Evolutionary conservation across 371 early-diverging fungal species (phyloP), one percentile per base, ranked within the genome.

Genomic region (Umbelopsis sp.): DNA sequence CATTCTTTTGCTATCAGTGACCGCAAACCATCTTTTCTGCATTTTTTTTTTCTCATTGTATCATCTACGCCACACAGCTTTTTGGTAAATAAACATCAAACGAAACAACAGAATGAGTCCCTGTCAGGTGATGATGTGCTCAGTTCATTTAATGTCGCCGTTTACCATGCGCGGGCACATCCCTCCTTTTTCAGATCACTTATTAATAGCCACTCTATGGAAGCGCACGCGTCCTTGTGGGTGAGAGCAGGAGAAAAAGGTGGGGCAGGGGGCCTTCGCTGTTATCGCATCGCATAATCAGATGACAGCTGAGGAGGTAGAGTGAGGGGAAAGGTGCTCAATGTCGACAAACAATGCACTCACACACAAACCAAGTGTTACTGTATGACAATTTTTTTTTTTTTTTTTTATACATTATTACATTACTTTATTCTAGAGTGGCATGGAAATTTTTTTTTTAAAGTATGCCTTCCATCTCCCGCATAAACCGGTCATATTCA

Each of bases 401-500:
- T 25, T 25, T 29, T 57, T 57, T 57, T 1, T 29, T 18, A 22
- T 22, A 32, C 11, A 18, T 51, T 20, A 12, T 51, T 12, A 29
- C 4, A 29, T 29, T 29, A 29, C 4, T 29, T 29, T 29, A 3
- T 4, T 29, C 29, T 29, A 29, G 29, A 4, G 29, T 4, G 1
- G 29, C 29, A 29, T 29, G 29, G 29, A 29, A 29, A 1, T 57
- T 7, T 8, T 12, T 25, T 12, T 25, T 12, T 57, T 29, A 57
- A 35, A 57, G 57, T 35, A 57, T 57, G 1, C 57, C 57, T 35
- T 57, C 35, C 57, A 57, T 57, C 35, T 57, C 57, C 18, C 35
- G 32, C 57, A 57, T 57, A 57, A 57, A 57, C 8, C 57, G 32
- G 18, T 57, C 57, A 57, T 57, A 57, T 12, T 57, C 57, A 57